Evolutionary conservation across 177 flowering plant genomes (phyloP).

Genomic region (Vitis hybrid): DNA sequence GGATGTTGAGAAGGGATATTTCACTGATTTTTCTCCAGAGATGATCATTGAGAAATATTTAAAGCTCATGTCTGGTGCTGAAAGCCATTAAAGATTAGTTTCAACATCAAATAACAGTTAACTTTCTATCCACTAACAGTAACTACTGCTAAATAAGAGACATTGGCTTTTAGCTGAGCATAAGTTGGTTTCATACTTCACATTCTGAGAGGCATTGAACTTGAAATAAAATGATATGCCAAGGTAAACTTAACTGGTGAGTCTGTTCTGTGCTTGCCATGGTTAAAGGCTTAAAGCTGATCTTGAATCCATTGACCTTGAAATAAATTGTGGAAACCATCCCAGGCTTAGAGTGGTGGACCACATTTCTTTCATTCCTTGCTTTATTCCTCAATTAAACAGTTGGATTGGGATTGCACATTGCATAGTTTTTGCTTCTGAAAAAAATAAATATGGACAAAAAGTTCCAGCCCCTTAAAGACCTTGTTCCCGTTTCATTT

Average conservation of each 20-base stretch:
- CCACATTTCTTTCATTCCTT: slow-evolving; percentile 84
- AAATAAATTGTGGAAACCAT: slow-evolving; percentile 72
- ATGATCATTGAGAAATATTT: slow-evolving; percentile 35
- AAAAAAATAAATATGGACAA: background rate
- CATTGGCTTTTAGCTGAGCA: too few relatives aligned
- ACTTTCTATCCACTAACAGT: too few relatives aligned
- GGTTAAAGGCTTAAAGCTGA: slow-evolving; percentile 89
- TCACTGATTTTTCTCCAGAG: slow-evolving; percentile 53
- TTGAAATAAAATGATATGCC: too few relatives aligned
- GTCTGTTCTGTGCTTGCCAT: slow-evolving; percentile 55
- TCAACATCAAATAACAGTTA: too few relatives aligned
- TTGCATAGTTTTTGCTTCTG: slow-evolving; percentile 62
- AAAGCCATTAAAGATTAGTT: slow-evolving; percentile 2
- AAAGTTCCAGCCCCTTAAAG: too few relatives aligned
- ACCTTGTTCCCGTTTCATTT: too few relatives aligned
- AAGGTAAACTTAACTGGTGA: too few relatives aligned
- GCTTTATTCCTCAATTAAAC: slow-evolving; percentile 52
- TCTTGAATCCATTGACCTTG: slow-evolving; percentile 55
- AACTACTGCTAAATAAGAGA: too few relatives aligned
- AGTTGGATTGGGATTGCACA: slow-evolving; percentile 51
- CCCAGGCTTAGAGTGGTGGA: slow-evolving; percentile 93
- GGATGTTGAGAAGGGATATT: slow-evolving; percentile 67
- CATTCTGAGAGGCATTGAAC: too few relatives aligned
- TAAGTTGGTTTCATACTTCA: too few relatives aligned
- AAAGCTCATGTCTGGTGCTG: slow-evolving; percentile 29